These are phyloP conservation scores for Plectranthus barbatus DNA, from an alignment of 257 asterid genomes.

Conservation along the genomic window DNA sequence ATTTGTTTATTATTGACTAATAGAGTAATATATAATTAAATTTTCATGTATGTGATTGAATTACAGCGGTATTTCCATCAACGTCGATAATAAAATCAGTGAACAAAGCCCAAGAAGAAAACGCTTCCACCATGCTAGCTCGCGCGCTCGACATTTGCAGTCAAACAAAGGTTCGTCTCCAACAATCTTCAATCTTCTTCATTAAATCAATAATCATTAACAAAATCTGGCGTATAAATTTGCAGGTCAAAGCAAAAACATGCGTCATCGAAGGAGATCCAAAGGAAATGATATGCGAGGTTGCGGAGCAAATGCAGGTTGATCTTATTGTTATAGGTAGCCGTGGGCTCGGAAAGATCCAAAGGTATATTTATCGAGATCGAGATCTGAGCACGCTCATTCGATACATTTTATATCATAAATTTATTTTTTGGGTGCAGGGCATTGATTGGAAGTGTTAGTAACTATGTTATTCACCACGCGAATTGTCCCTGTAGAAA, in stretches of 20 bases:
- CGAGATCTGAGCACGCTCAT: too few species aligned
- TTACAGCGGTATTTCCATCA: slow-evolving; percentile 23
- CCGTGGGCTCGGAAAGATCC: slow-evolving; percentile 50
- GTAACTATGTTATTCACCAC: too few species aligned
- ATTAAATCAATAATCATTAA: too few species aligned
- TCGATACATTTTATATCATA: too few species aligned
- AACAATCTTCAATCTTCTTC: too few species aligned
- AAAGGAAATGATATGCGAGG: slow-evolving; percentile 42
- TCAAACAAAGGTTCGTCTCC: slow-evolving; percentile 19
- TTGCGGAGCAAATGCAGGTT: slow-evolving; percentile 27
- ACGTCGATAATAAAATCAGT: slow-evolving; percentile 19
- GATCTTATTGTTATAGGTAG: slow-evolving; percentile 53
- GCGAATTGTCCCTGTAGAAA: too few species aligned
- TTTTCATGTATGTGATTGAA: too few species aligned
- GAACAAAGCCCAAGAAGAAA: slow-evolving; percentile 27
- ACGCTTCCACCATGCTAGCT: slow-evolving; percentile 18
- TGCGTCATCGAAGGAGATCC: slow-evolving; percentile 39
- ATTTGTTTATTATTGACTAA: too few species aligned
- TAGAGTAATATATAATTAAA: too few species aligned
- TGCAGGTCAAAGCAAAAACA: slow-evolving; percentile 31
- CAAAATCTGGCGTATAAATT: too few species aligned
- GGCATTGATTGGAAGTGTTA: too few species aligned
- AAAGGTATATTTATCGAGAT: slow-evolving; percentile 18
- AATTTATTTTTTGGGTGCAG: too few species aligned
- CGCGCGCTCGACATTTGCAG: slow-evolving; percentile 29